Percentiles rank a stretch among this genome's conserved stretches.
phyloP scores from a whole-genome alignment of 2,329 filamentous ascomycete species.

The Periconia digitata region DNA sequence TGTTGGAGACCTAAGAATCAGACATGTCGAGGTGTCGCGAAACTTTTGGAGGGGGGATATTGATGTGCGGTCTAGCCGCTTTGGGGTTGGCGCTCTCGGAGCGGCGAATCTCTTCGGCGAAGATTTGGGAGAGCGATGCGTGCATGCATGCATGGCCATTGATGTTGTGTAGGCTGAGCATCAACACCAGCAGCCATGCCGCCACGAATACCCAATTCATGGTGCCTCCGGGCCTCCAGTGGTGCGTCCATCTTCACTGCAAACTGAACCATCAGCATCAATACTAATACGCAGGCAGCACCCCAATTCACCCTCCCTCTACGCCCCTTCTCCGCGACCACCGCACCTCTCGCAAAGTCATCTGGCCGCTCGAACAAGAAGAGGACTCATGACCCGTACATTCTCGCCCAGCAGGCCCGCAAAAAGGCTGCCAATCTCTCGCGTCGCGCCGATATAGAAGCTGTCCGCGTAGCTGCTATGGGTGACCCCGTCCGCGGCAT shows the following conservation, averaged over 20 bases:
- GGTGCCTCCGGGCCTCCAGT: slow-evolving; percentile 46
- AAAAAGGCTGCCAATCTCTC: slow-evolving; percentile 81
- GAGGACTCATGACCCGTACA: slow-evolving; percentile 77
- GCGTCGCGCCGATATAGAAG: slow-evolving; percentile 69
- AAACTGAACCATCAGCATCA: not conserved
- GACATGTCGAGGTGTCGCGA: slow-evolving; percentile 18
- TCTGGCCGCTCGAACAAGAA: slow-evolving; percentile 56
- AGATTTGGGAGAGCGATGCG: slow-evolving; percentile 13
- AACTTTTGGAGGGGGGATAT: slow-evolving; percentile 19
- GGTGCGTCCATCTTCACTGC: slow-evolving; percentile 23
- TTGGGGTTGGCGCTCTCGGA: slow-evolving; percentile 10
- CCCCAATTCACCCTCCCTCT: slow-evolving; percentile 56
- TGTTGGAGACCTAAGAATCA: slow-evolving; percentile 16
- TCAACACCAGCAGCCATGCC: slow-evolving; percentile 42
- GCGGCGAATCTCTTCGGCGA: slow-evolving; percentile 18
- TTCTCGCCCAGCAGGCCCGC: slow-evolving; percentile 76
- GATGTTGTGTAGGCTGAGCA: too few species aligned
- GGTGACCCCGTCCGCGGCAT: slow-evolving; percentile 81
- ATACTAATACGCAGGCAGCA: slow-evolving; percentile 7
- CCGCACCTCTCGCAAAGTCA: slow-evolving; percentile 58
- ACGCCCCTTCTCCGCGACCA: slow-evolving; percentile 62
- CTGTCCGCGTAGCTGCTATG: slow-evolving; percentile 63
- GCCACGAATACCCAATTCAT: slow-evolving; percentile 49
- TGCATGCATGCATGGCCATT: too few species aligned
- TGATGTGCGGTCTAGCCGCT: slow-evolving; percentile 18